A percentile compares a stretch with the other conserved stretches of the same genome.
These are phyloP conservation scores for Phaeosphaeria sp. DNA, from an alignment of 2,329 filamentous ascomycete genomes.

Conservation along the genomic window DNA sequence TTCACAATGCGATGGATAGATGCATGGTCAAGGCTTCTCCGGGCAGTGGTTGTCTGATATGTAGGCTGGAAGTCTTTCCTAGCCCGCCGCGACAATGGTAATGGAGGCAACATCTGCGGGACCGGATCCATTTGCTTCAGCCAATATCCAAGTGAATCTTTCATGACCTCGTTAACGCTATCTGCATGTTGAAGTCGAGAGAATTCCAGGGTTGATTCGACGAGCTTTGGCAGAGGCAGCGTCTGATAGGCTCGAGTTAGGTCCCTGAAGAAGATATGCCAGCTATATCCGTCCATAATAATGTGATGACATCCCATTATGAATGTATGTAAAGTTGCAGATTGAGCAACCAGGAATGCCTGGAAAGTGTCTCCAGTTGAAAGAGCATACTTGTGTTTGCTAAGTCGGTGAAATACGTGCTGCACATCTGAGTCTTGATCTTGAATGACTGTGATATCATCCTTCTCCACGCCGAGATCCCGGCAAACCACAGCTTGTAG, in stretches of 20 bases:
- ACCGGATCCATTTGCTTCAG: background rate
- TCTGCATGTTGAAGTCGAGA: slow-evolving; percentile 3
- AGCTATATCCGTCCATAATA: slow-evolving; percentile 57
- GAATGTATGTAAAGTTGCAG: background rate
- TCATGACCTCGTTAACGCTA: slow-evolving; percentile 1
- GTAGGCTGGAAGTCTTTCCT: too few relatives aligned
- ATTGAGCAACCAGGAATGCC: background rate
- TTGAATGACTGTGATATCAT: too few relatives aligned
- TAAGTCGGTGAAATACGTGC: background rate
- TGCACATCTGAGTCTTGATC: background rate
- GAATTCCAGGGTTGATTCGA: slow-evolving; percentile 12
- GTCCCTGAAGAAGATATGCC: slow-evolving; percentile 53
- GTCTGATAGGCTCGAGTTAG: slow-evolving; percentile 52
- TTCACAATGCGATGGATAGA: background rate
- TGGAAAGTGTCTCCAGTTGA: background rate
- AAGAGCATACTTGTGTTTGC: background rate
- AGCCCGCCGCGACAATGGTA: slow-evolving; percentile 10
- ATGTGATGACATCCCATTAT: slow-evolving; percentile 55
- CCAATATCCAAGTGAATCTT: slow-evolving; percentile 11
- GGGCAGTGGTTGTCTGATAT: background rate
- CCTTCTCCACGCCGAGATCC: too few relatives aligned
- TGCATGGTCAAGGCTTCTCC: background rate
- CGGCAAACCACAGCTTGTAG: too few relatives aligned
- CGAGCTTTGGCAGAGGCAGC: slow-evolving; percentile 9
- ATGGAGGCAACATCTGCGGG: background rate